phyloP scores from a whole-genome alignment of 2,329 filamentous ascomycete species.

The Magnaporthiopsis rhizophila region DNA sequence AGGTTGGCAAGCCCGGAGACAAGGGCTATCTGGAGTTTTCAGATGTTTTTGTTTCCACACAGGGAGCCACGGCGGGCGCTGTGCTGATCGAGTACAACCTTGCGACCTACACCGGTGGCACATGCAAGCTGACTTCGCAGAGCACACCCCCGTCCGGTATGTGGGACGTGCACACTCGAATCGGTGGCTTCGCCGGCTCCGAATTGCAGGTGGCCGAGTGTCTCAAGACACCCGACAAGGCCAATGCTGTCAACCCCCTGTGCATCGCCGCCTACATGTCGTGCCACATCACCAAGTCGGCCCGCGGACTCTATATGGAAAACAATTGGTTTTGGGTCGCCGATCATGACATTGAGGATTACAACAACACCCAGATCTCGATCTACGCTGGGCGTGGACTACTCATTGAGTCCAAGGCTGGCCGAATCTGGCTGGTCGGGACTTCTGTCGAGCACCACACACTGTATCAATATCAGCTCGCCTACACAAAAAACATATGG shows the following conservation, averaged over 20 bases:
- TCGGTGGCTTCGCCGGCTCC: constrained; percentile 64
- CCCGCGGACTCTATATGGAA: constrained; percentile 29
- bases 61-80: constrained; percentile 57
- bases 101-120: neutral
- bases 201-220: constrained; percentile 59
- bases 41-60: constrained; percentile 61
- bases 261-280: constrained; percentile 31
- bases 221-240: constrained; percentile 38
- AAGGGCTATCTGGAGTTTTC: constrained; percentile 62
- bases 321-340: constrained; percentile 32
- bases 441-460: constrained; percentile 57
- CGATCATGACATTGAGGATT: constrained; percentile 23
- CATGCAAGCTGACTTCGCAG: constrained; percentile 23
- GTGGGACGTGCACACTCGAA: constrained; percentile 66
- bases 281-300: constrained; percentile 27
- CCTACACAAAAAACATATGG: constrained; percentile 46
- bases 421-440: constrained; percentile 53
- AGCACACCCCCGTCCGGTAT: constrained; percentile 36
- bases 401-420: constrained; percentile 34
- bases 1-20: constrained; percentile 50
- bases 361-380: constrained; percentile 34
- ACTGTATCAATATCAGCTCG: constrained; percentile 56
- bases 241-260: constrained; percentile 10
- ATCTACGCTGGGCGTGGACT: constrained; percentile 42
- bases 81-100: constrained; percentile 66